Percentiles rank a stretch among this genome's conserved stretches.
Conservation (phyloP, 495 filamentous ascomycete species). For the Aspergillus bridgeri region DNA sequence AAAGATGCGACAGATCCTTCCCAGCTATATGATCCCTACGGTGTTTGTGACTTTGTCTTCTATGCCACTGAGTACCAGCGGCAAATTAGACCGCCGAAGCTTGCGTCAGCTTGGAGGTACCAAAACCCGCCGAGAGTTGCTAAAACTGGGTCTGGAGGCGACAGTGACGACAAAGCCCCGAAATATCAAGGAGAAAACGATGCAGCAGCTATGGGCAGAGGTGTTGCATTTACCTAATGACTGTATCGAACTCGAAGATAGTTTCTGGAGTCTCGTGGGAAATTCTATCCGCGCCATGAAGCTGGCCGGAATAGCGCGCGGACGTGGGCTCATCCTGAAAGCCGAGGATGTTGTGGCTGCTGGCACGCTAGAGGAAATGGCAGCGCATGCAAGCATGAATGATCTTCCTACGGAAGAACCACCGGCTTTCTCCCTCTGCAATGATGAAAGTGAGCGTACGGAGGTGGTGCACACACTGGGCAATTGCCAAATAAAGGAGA, state of each 20-base stretch:
- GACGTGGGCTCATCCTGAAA: conserved; percentile 33
- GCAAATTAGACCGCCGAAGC: conserved; percentile 50
- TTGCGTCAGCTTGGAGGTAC: conserved; percentile 25
- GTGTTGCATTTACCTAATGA: conserved; percentile 23
- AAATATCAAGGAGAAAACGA: conserved; percentile 15
- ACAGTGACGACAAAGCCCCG: conserved; percentile 12
- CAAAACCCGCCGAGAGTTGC: conserved; percentile 2
- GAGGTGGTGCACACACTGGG: too few relatives aligned
- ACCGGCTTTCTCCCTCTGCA: too few relatives aligned
- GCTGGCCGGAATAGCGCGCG: conserved; percentile 39
- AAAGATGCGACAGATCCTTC: neutral
- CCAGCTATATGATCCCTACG: neutral
- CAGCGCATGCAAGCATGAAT: too few relatives aligned
- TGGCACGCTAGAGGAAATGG: too few relatives aligned
- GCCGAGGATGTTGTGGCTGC: conserved; percentile 30
- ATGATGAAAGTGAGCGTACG: too few relatives aligned
- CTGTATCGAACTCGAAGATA: conserved; percentile 40
- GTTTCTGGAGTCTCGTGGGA: conserved; percentile 53
- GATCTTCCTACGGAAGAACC: too few relatives aligned
- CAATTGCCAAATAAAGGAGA: too few relatives aligned
- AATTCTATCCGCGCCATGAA: conserved; percentile 58
- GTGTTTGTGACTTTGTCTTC: conserved; percentile 37
- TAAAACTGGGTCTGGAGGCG: neutral
- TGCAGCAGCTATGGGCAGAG: conserved; percentile 31
- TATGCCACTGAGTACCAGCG: conserved; percentile 46